These are phyloP conservation scores for Phialophora expanda DNA, from an alignment of 2,329 filamentous ascomycete genomes.

Conservation along the genomic window DNA sequence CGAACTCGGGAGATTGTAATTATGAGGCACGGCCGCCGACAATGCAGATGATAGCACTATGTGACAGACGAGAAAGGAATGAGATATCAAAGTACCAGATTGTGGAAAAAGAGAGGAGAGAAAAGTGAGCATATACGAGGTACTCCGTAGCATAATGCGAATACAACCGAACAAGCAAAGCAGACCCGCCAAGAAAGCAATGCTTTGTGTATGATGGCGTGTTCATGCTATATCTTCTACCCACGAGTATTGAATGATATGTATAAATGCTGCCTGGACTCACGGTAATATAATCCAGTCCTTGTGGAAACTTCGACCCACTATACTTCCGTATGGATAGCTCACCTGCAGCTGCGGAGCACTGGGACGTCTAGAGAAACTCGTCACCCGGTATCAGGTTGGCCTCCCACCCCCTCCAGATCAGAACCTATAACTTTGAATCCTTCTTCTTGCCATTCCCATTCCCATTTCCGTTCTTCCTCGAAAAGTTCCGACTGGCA, in stretches of 20 bases:
- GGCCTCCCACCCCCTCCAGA: not conserved
- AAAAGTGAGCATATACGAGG: not conserved
- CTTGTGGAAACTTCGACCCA: not conserved
- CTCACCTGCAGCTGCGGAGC: not conserved
- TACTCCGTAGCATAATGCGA: not conserved
- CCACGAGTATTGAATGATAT: not conserved
- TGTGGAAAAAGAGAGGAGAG: not conserved
- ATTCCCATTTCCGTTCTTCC: constrained; percentile 13
- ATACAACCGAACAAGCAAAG: not conserved
- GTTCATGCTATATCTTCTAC: not conserved
- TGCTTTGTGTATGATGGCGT: not conserved
- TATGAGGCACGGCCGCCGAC: not conserved
- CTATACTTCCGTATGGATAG: not conserved
- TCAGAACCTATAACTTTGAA: constrained; percentile 11
- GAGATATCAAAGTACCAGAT: not conserved
- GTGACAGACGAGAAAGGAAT: not conserved
- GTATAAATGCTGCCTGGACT: not conserved
- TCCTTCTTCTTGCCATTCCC: constrained; percentile 13
- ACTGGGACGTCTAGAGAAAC: not conserved
- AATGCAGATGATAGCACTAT: constrained; percentile 1
- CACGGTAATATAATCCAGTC: not conserved
- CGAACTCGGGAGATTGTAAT: not conserved
- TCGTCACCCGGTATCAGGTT: not conserved
- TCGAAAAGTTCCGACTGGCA: constrained; percentile 62
- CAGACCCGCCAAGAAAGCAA: not conserved